Conservation (phyloP, 2,329 filamentous ascomycete genomes). For the Fusarium sp. region DNA sequence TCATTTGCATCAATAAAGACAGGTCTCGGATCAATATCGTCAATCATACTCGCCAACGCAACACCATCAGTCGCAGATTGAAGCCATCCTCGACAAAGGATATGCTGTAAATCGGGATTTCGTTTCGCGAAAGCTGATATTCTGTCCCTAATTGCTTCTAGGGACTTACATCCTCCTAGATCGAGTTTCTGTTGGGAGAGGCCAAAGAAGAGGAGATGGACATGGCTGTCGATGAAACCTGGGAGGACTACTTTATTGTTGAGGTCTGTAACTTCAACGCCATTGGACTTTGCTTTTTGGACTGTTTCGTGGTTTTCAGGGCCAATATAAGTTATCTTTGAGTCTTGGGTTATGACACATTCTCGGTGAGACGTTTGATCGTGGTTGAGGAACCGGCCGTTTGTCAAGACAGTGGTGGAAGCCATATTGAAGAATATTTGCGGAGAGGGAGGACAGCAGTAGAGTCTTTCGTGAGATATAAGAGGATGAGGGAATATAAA, state of each 20-base stretch:
- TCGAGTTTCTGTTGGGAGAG: conserved; percentile 61
- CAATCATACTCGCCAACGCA: conserved; percentile 55
- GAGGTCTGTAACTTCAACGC: conserved; percentile 45
- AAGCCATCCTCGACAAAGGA: conserved; percentile 63
- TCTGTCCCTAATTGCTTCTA: conserved; percentile 57
- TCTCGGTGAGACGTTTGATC: background rate
- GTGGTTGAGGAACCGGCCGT: background rate
- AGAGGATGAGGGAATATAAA: too few relatives aligned
- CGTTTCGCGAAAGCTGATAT: conserved; percentile 56
- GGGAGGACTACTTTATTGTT: conserved; percentile 55
- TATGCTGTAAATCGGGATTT: conserved; percentile 57
- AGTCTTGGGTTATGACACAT: conserved; percentile 16
- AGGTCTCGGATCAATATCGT: conserved; percentile 61
- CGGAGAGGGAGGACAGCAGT: too few relatives aligned
- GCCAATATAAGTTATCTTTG: conserved; percentile 25
- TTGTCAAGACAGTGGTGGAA: background rate
- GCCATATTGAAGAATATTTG: too few relatives aligned
- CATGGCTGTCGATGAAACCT: conserved; percentile 65
- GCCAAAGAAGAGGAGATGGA: conserved; percentile 63
- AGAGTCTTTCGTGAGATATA: too few relatives aligned
- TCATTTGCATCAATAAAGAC: conserved; percentile 65
- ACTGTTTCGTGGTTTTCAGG: conserved; percentile 1
- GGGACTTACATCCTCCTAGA: conserved; percentile 56
- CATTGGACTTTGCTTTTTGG: background rate
- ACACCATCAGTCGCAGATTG: conserved; percentile 53